A percentile compares a stretch with the other conserved stretches of the same genome.
phyloP scores from a whole-genome alignment of 2,329 filamentous ascomycete species.

The Aureobasidium sp. region DNA sequence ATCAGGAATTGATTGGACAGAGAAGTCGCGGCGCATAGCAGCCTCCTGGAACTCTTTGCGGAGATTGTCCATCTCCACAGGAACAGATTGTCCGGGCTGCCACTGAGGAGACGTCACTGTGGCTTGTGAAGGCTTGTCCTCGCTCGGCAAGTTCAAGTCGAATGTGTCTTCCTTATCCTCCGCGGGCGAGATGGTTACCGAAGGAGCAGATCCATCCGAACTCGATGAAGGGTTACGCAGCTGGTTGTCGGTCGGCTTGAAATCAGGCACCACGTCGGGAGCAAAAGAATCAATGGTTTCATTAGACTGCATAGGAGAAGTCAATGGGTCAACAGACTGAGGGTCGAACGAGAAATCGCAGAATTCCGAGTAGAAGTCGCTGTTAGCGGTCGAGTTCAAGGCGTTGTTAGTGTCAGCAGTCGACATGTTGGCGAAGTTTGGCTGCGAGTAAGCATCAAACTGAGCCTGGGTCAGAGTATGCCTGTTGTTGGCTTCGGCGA shows the following conservation, averaged over 20 bases:
- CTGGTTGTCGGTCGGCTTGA: not conserved
- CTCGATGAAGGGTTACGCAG: not conserved
- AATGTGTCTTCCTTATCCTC: constrained; percentile 1
- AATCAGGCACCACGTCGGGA: not conserved
- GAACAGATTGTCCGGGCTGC: constrained; percentile 29
- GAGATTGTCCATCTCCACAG: constrained; percentile 25
- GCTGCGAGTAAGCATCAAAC: constrained; percentile 27
- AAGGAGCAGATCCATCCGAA: constrained; percentile 1
- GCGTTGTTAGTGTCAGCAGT: not conserved
- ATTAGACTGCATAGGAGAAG: not conserved
- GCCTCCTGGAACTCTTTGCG: constrained; percentile 26
- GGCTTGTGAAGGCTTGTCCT: constrained; percentile 4
- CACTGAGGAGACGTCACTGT: constrained; percentile 21
- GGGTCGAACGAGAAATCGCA: constrained; percentile 10
- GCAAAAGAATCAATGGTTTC: constrained; percentile 2
- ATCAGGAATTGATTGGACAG: constrained; percentile 11
- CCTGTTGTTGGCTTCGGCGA: constrained; percentile 22
- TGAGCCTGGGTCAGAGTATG: constrained; percentile 29
- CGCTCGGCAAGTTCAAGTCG: not conserved
- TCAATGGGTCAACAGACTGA: not conserved
- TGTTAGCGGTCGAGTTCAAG: not conserved
- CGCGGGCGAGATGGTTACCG: constrained; percentile 8
- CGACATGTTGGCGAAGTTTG: not conserved
- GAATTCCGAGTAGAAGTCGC: constrained; percentile 12
- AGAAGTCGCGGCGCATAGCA: constrained; percentile 15